Base-by-base conservation (phyloP, 2,329 filamentous ascomycete genomes). In the Arthrobotrys iridis region DNA sequence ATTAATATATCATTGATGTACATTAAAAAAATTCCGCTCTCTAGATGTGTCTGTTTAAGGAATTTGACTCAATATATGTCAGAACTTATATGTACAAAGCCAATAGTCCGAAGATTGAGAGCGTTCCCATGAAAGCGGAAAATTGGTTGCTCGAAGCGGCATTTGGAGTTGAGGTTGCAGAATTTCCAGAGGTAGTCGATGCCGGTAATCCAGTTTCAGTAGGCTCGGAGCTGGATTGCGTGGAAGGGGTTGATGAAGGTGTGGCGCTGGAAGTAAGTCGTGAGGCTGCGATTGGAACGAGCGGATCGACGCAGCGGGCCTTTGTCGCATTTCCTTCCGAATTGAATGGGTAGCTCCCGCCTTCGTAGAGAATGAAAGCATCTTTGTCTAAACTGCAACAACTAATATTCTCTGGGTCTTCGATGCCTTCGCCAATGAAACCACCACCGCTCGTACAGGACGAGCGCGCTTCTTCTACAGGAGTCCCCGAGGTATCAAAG, bases 321-420 rank as follows among this genome's bases (percentile, higher is more conserved):
- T 62, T 62, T 15, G 24, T 46, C n/a, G 40, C 2, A 20, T 62
- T 24, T 22, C 58, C 58, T 45, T 62, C 58, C 2, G 58, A 30
- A 22, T 46, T 46, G 11, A 2, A 24, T 18, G 58, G 37, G 40
- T 22, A 62, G 37, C 37, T 62, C 1, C 8, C 20, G 28, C 20
- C 4, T 35, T 33, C 20, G 20, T 58, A 37, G 28, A 59, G 35
- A 28, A 59, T 26, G 15, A 59, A 22, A 28, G 15, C 45, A 30
- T 64, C 60, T n/a, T 64, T 52, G 22, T 64, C 60, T 33, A 64
- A 30, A 26, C 28, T 37, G 18, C 60, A 64, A 20, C 60, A 64
- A 20, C 6, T 28, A 5, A 15, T 41, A 30, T 33, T 33, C 43
- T 52, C 20, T 13, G 43, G 43, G 18, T 64, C 45, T 26, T 41